Conservation (phyloP, 805 yeast genomes). For the Candida mattraensis region DNA sequence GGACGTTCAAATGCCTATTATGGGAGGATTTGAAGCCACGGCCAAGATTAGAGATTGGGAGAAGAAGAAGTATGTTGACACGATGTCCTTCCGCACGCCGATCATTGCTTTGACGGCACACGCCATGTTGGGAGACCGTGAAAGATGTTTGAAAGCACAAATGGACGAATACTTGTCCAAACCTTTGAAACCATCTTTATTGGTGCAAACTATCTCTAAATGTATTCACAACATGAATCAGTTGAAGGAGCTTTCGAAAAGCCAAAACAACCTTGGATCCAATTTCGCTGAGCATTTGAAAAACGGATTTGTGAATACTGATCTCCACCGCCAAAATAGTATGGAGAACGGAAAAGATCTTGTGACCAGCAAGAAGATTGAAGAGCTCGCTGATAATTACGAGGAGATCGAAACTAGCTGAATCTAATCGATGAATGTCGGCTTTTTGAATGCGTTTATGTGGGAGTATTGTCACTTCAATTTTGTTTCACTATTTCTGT, state of each 20-base stretch:
- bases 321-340: constrained; percentile 11
- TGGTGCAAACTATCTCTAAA: constrained; percentile 82
- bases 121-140: constrained; percentile 93
- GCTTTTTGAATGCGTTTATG: no score
- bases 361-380: constrained; percentile 12
- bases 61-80: constrained; percentile 70
- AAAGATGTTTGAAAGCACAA: constrained; percentile 80
- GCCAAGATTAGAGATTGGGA: constrained; percentile 88
- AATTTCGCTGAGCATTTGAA: constrained; percentile 40
- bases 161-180: constrained; percentile 92
- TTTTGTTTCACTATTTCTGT: no score
- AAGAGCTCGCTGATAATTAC: constrained; percentile 13
- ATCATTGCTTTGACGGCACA: constrained; percentile 90
- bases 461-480: no score
- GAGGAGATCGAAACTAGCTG: constrained; percentile 1
- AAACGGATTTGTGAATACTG: constrained; percentile 22
- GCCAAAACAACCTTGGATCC: constrained; percentile 43
- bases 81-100: constrained; percentile 74
- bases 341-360: constrained; percentile 5
- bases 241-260: constrained; percentile 52
- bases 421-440: no score
- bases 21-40: constrained; percentile 94
- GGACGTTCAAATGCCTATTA: constrained; percentile 96
- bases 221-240: constrained; percentile 73
- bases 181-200: constrained; percentile 79